Base-by-base conservation (phyloP, 305 asterid genomes). In the Fraxinus paxiana region DNA sequence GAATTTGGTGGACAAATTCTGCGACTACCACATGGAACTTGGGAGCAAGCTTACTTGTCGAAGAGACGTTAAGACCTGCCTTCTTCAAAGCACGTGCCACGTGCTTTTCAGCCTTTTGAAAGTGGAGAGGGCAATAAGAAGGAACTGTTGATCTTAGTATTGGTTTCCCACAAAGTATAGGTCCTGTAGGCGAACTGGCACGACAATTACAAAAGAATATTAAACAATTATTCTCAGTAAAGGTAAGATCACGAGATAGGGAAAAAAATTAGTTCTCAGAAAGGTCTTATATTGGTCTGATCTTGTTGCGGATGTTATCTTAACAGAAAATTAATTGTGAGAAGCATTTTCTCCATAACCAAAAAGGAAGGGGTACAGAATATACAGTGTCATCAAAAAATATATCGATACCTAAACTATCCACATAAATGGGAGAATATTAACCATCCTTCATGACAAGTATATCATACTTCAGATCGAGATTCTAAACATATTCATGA, bases 81-180 rank as follows among this genome's bases (percentile, higher is more conserved):
- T 87, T 87, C 86, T 87, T 88, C 54, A 90, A 81, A 74, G 93
- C 95, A 77, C 87, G 84, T 24, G 86, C 84, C 77, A 85, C 85
- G 7, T 86, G 82, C 79, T 87, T 90, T 78, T 87, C 93, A 54
- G 90, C 91, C 85, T 86, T 88, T 46, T 85, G 89, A 81, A 86
- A 84, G 84, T 89, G 94, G 74, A 81, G 84, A 81, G 90, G 34
- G 79, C 96, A 91, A 87, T 88, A 89, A 28, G 89, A 85, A 80
- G 90, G 96, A 84, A 87, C 83, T 3, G 85, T 77, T 70, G 96
- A 88, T 61, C 87, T 86, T 79, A 91, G 82, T 76, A 83, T 86
- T 46, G 93, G 92, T 83, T 91, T 91, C 43, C 87, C 86, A 73
- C 96, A 91, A 20, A 76, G 89, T 82, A 88, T 89, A 13, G 91